phyloP scores from a whole-genome alignment of 495 filamentous ascomycete species.

The Xanthoparmelia taractica region DNA sequence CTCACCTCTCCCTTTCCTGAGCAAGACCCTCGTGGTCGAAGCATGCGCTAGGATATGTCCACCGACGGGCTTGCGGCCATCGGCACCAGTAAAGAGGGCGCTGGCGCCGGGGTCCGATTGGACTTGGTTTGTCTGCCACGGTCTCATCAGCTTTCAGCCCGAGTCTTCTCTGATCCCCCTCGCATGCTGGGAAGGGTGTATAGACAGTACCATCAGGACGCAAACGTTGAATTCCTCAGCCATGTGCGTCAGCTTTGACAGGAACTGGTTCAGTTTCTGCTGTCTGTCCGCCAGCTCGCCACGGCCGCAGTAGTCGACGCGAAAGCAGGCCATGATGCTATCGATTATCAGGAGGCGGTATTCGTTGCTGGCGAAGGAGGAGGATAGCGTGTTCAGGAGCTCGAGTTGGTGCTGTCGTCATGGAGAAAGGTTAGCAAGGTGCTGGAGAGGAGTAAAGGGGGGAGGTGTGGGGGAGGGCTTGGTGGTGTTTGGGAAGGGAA shows the following conservation, averaged over 20 bases:
- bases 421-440: not conserved
- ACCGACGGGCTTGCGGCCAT: slow-evolving; percentile 68
- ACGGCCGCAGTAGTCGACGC: slow-evolving; percentile 66
- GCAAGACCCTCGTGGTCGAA: slow-evolving; percentile 63
- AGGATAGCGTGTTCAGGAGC: slow-evolving; percentile 56
- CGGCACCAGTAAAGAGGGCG: slow-evolving; percentile 69
- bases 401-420: slow-evolving; percentile 56
- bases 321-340: slow-evolving; percentile 72
- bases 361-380: slow-evolving; percentile 58
- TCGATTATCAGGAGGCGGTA: slow-evolving; percentile 70
- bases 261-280: slow-evolving; percentile 65
- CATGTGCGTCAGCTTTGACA: slow-evolving; percentile 63
- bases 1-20: slow-evolving; percentile 70
- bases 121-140: slow-evolving; percentile 64
- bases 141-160: not conserved
- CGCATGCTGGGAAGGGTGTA: not conserved
- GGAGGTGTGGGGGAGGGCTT: no score
- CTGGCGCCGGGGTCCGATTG: slow-evolving; percentile 74
- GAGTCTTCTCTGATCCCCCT: not conserved
- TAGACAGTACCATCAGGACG: slow-evolving; percentile 54
- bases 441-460: not conserved
- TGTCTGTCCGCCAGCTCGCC: slow-evolving; percentile 71
- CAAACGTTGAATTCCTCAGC: slow-evolving; percentile 76
- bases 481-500: not conserved
- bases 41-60: slow-evolving; percentile 77